phyloP scores from a whole-genome alignment of 768 basidiomycete genomes.

The Russula sp. region DNA sequence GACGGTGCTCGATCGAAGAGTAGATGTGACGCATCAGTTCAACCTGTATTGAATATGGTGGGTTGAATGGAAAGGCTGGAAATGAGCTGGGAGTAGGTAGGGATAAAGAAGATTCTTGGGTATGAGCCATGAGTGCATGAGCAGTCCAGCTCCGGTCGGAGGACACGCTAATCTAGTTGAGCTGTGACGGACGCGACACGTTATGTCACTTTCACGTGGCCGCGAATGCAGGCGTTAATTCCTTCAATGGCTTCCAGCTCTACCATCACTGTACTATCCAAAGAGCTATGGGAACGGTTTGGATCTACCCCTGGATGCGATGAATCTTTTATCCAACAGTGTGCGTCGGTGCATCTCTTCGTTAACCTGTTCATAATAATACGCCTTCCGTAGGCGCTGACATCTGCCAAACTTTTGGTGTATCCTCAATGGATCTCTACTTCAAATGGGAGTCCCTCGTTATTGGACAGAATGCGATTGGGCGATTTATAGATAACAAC shows the following conservation, averaged over 20 bases:
- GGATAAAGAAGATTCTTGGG: slow-evolving; percentile 28
- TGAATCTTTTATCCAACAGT: slow-evolving; percentile 24
- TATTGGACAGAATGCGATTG: slow-evolving; percentile 12
- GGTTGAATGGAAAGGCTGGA: slow-evolving; percentile 76
- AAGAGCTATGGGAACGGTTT: neutral
- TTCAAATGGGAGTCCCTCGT: slow-evolving; percentile 65
- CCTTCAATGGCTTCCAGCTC: slow-evolving; percentile 14
- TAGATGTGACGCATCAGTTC: slow-evolving; percentile 90
- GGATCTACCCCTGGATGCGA: slow-evolving; percentile 18
- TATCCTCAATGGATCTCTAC: slow-evolving; percentile 50
- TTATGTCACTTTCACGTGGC: slow-evolving; percentile 23
- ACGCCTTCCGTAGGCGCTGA: slow-evolving; percentile 47
- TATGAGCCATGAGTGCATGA: neutral
- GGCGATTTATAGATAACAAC: slow-evolving; percentile 28
- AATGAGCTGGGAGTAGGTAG: slow-evolving; percentile 68
- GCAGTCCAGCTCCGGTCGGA: too few relatives aligned
- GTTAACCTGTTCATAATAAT: neutral
- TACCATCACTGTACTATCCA: neutral
- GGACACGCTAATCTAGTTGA: neutral
- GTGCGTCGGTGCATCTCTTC: slow-evolving; percentile 14
- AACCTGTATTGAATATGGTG: slow-evolving; percentile 81
- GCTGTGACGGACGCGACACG: slow-evolving; percentile 15
- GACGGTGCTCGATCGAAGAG: slow-evolving; percentile 64
- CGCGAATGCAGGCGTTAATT: neutral
- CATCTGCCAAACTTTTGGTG: slow-evolving; percentile 61